Evolutionary conservation across 441 rosid species (phyloP).

Genomic region (Populus hybrid): DNA sequence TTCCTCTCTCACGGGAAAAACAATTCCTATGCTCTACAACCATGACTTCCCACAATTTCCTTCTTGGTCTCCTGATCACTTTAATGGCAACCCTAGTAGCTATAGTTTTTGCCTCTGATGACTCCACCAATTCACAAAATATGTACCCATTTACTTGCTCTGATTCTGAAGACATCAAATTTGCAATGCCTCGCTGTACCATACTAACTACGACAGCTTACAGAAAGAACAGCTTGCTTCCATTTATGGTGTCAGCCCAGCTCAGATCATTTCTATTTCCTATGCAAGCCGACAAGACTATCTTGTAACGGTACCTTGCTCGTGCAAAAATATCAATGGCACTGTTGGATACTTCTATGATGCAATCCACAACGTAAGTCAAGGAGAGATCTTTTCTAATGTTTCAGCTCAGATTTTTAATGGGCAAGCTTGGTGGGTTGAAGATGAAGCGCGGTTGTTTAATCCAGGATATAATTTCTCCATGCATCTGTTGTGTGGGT

Average conservation of each 20-base stretch:
- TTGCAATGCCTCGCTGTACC: slow-evolving; percentile 49
- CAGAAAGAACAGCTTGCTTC: slow-evolving; percentile 28
- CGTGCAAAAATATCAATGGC: slow-evolving; percentile 32
- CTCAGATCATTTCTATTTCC: slow-evolving; percentile 30
- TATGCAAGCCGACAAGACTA: slow-evolving; percentile 28
- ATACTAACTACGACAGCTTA: slow-evolving; percentile 24
- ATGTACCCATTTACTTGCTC: slow-evolving; percentile 38
- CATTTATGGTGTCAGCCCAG: slow-evolving; percentile 33
- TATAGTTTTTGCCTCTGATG: slow-evolving; percentile 9
- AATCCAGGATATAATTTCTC: slow-evolving; percentile 11
- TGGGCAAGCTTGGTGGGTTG: slow-evolving; percentile 45
- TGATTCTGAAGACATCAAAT: not conserved
- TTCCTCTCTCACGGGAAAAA: slow-evolving; percentile 5
- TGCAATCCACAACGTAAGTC: slow-evolving; percentile 26
- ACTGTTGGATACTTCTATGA: slow-evolving; percentile 47
- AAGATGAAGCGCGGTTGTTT: slow-evolving; percentile 25
- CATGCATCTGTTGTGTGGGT: slow-evolving; percentile 50
- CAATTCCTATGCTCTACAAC: not conserved
- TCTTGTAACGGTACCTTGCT: slow-evolving; percentile 48
- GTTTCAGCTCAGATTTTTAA: slow-evolving; percentile 33
- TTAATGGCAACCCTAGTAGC: slow-evolving; percentile 16
- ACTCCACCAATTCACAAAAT: not conserved
- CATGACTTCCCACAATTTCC: slow-evolving; percentile 29
- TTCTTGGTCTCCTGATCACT: slow-evolving; percentile 19
- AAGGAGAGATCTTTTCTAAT: slow-evolving; percentile 23